Evolutionary conservation across 192 early-diverging fungal species (phyloP).

Genomic region (Phlyctochytrium bullatum): DNA sequence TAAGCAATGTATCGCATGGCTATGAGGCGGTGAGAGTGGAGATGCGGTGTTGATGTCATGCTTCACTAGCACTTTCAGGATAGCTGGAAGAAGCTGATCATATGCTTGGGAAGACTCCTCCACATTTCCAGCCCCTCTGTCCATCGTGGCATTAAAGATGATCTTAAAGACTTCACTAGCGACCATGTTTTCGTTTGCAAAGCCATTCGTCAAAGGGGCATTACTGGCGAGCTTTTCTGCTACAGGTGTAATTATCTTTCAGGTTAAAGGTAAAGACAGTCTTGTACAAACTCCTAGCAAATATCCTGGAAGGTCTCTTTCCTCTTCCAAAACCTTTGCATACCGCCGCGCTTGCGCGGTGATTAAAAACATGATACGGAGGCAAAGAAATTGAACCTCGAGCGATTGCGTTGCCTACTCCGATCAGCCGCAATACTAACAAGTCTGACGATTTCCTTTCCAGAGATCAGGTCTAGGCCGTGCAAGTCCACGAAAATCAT

Average conservation of each 20-base stretch:
- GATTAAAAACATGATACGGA: conserved; percentile 67
- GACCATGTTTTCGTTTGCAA: conserved; percentile 24
- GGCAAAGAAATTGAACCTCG: conserved; percentile 59
- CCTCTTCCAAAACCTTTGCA: too few species aligned
- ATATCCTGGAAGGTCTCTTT: too few species aligned
- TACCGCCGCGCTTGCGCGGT: conserved; percentile 45
- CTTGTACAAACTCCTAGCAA: too few species aligned
- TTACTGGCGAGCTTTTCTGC: too few species aligned
- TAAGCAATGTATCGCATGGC: conserved; percentile 75
- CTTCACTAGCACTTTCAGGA: conserved; percentile 24
- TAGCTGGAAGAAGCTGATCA: conserved; percentile 25
- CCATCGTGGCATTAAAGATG: conserved; percentile 41
- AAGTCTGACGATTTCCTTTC: too few species aligned
- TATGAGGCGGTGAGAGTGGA: conserved; percentile 69
- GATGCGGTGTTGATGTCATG: conserved; percentile 19
- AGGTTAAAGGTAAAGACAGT: too few species aligned
- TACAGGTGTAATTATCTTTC: too few species aligned
- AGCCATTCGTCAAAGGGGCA: conserved; percentile 6
- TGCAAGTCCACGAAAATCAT: conserved; percentile 42
- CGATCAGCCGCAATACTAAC: too few species aligned
- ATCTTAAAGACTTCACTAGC: conserved; percentile 42
- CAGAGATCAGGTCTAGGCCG: conserved; percentile 32
- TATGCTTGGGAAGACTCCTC: too few species aligned
- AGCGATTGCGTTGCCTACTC: too few species aligned
- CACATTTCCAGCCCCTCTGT: too few species aligned